Base-by-base conservation (phyloP, 495 filamentous ascomycete genomes). In the Mycothermus thermophilus region DNA sequence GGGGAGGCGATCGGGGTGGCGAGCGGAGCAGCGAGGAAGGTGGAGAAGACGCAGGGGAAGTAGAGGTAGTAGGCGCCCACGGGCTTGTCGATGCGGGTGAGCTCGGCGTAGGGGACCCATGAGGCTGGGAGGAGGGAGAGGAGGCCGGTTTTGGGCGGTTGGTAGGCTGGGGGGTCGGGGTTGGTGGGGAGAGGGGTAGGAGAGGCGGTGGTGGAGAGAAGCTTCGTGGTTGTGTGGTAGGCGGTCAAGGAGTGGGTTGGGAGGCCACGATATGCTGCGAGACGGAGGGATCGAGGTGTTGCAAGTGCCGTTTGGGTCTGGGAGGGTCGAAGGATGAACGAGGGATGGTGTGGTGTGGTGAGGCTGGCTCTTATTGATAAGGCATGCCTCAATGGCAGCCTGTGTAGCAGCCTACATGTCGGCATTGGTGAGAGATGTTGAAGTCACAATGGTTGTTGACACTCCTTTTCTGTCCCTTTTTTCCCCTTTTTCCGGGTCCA, bases 51-150 rank as follows among this genome's bases (percentile, higher is more conserved):
- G 49, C 88, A 94, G 11, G 90, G 90, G 50, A 94, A 84, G 69
- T 79, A 95, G 19, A 97, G 79, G 57, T 96, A 96, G 60, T 90
- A 87, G 27, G 88, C 83, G 44, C 90, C 90, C 0, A 83, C 76
- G 15, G 90, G 90, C 59, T 96, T 96, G 60, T 97, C 87, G 43
- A 96, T 72, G 11, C 90, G 78, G 43, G 84, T 66, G 13, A 97
- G 71, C 48, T 97, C 90, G n/a, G 80, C 90, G 48, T 94, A 95
- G 2, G 90, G 90, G 35, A 95, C 68, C 70, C 79, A 78, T 37
- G 80, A 71, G 11, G 50, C 34, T 6, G 90, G 90, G 21, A 97
- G 68, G 30, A 55, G 59, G 2, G 88, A 83, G 35, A 95, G 59
- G 13, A 95, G 52, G 30, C 87, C 87, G 5, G 71, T 79, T 14